Evolutionary conservation across 78 protist species (phyloP).

Genomic region (Dictyostelium firmibasis): DNA sequence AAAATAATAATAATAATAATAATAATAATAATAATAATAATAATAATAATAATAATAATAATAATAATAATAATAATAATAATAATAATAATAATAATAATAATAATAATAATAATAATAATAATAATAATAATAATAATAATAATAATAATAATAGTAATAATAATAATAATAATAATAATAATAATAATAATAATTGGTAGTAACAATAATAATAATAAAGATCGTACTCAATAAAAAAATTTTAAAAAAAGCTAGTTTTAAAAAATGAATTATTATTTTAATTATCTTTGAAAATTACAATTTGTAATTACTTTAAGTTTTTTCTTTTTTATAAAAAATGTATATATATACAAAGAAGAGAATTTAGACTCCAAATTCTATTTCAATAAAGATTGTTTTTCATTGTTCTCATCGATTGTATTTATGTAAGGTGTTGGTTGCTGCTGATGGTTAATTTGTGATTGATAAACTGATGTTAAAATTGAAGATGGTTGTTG

Average conservation of each 20-base stretch:
- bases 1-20: background rate
- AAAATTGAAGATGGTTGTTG: background rate
- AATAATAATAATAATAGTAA: too few species aligned
- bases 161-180: too few species aligned
- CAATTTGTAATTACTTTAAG: background rate
- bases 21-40: background rate
- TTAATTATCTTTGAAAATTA: too few species aligned
- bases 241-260: too few species aligned
- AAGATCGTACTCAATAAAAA: too few species aligned
- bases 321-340: background rate
- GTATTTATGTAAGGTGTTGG: background rate
- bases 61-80: background rate
- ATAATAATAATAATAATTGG: too few species aligned
- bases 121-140: too few species aligned
- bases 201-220: too few species aligned
- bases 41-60: background rate
- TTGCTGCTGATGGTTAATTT: background rate
- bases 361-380: background rate
- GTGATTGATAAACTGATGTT: background rate
- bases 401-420: background rate
- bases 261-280: too few species aligned
- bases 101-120: background rate
- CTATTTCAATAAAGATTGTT: background rate
- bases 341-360: background rate
- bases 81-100: background rate